Evolutionary conservation across 805 yeast genomes (phyloP).

Genomic region (Pichia paraexigua): DNA sequence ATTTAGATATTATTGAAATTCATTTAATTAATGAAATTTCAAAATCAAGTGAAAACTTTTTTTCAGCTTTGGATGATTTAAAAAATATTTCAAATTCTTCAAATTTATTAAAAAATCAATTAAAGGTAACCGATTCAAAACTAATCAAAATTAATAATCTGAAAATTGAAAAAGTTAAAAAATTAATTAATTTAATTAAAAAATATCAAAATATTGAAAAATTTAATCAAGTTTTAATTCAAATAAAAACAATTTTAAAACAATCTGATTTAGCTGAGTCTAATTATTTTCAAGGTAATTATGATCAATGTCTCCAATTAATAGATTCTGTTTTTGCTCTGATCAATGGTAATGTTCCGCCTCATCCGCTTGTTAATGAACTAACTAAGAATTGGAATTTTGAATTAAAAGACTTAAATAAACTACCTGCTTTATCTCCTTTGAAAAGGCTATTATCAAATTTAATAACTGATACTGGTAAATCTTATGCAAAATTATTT

Average conservation of each 20-base stretch:
- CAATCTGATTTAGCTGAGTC: conserved; percentile 44
- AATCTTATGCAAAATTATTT: conserved; percentile 54
- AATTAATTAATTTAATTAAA: conserved; percentile 40
- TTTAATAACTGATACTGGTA: conserved; percentile 60
- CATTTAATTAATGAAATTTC: conserved; percentile 77
- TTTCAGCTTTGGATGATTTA: conserved; percentile 75
- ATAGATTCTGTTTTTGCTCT: conserved; percentile 51
- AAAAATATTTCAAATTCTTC: conserved; percentile 54
- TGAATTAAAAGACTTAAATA: conserved; percentile 34
- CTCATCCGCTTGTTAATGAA: conserved; percentile 21
- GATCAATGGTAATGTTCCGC: conserved; percentile 43
- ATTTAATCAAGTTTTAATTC: conserved; percentile 55
- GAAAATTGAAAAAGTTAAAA: conserved; percentile 44
- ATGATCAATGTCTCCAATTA: conserved; percentile 47
- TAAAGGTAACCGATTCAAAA: conserved; percentile 38
- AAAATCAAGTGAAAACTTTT: conserved; percentile 75
- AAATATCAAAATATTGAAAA: conserved; percentile 52
- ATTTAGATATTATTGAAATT: conserved; percentile 78
- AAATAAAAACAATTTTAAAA: conserved; percentile 38
- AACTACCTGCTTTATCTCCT: conserved; percentile 42
- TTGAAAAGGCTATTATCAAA: conserved; percentile 45
- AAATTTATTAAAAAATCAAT: conserved; percentile 38
- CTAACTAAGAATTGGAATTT: conserved; percentile 37
- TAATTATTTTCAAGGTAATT: conserved; percentile 36
- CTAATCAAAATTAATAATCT: conserved; percentile 39